Evolutionary conservation across 306 rosid species (phyloP).

Genomic region (Pueraria montana): DNA sequence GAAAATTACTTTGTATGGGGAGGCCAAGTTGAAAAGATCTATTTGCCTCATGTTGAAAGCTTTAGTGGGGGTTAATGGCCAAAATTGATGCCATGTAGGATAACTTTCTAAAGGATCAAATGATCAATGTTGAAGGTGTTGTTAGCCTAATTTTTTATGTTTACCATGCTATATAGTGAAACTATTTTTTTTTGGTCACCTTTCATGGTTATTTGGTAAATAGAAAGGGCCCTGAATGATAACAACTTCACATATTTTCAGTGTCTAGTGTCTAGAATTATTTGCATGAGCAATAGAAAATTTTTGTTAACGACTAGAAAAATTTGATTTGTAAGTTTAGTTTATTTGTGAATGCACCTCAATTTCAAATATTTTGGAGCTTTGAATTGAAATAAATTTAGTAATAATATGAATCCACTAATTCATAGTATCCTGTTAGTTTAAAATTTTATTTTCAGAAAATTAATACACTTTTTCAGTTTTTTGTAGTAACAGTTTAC

Average conservation of each 20-base stretch:
- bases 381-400: not conserved
- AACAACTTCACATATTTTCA: not conserved
- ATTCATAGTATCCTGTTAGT: conserved; percentile 13
- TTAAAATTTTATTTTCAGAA: not conserved
- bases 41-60: not conserved
- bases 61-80: not conserved
- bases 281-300: conserved; percentile 1
- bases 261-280: not conserved
- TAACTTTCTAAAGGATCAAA: not conserved
- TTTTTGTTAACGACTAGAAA: not conserved
- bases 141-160: not conserved
- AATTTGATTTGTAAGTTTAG: not conserved
- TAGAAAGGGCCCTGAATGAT: conserved; percentile 2
- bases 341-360: not conserved
- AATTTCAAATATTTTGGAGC: conserved; percentile 28
- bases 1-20: conserved; percentile 1
- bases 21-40: conserved; percentile 11
- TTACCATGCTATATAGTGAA: not conserved
- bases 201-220: not conserved
- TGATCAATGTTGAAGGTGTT: not conserved
- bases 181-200: not conserved
- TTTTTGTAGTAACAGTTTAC: conserved; percentile 7
- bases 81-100: not conserved
- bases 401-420: conserved; percentile 31
- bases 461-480: not conserved